Base-by-base conservation (phyloP, 495 filamentous ascomycete genomes). In the Astrothelium macrocarpum region DNA sequence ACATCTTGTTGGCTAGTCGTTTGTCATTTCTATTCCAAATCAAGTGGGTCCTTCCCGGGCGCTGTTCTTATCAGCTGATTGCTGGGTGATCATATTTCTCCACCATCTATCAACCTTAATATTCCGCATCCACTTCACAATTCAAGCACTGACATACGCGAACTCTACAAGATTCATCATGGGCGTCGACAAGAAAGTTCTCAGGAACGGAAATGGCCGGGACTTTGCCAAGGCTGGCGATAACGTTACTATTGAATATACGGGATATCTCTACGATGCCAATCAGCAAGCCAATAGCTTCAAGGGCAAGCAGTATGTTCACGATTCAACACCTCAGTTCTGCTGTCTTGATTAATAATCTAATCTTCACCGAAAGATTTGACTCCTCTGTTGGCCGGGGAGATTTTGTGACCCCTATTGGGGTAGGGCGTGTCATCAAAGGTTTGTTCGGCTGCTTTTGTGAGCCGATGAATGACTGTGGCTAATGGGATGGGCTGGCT, bases 191-290 rank as follows among this genome's bases (percentile, higher is more conserved):
- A 82, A 77, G 66, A 64, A 74, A 58, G 62, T 73, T 53, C 68
- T 84, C 56, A 62, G 61, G 18, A 42, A 71, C 14, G 86, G 86
- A 62, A 80, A 86, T 69, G 77, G 76, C 63, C 77, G 76, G 18
- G 71, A 81, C 46, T 80, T 74, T 70, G 88, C 90, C 53, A 68
- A 75, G 67, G 71, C 73, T 18, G 86, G 88, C 26, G 84, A 91
- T 72, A 78, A 71, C 18, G 87, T 95, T 69, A 82, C 81, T 67
- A 91, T 95, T 68, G 86, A 89, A 74, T 95, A 94, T 79, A 90
- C 86, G 25, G 90, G 90, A 66, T 91, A 82, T 76, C 79, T 95
- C 53, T 87, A 87, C 77, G 87, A 92, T 49, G 12, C 29, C 12
- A 64, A 42, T 32, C 39, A 66, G 71, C 36, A 73, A 0, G 70